phyloP scores from a whole-genome alignment of 371 early-diverging fungal species.

The Lichtheimia hyalospora region DNA sequence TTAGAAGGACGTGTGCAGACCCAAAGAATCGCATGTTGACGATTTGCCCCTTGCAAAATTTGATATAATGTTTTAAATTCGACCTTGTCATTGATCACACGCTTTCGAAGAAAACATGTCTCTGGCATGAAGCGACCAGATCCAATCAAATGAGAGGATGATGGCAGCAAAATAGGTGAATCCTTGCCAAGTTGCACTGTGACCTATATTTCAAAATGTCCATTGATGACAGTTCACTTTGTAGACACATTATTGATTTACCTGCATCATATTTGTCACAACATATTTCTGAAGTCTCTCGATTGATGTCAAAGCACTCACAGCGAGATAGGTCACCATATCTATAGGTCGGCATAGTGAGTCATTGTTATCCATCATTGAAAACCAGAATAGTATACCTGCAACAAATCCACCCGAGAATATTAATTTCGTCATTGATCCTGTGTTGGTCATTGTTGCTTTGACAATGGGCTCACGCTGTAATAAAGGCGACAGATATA shows the following conservation, averaged over 20 bases:
- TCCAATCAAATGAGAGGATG: neutral
- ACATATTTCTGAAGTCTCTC: neutral
- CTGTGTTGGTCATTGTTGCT: conserved; percentile 1
- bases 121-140: conserved; percentile 13
- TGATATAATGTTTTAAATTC: conserved; percentile 13
- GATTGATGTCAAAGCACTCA: neutral
- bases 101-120: conserved; percentile 2
- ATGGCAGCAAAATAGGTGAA: neutral
- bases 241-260: neutral
- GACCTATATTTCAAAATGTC: neutral
- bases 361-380: too few relatives aligned
- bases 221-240: neutral
- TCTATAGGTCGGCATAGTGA: neutral
- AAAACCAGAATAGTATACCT: neutral
- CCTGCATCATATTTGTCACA: conserved; percentile 7
- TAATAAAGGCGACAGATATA: neutral
- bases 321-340: neutral
- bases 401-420: neutral
- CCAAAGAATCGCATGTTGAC: conserved; percentile 4
- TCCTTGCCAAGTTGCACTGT: neutral
- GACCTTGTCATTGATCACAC: conserved; percentile 2
- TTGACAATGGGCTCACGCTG: conserved; percentile 8
- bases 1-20: conserved; percentile 4
- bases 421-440: neutral
- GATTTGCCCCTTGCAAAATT: conserved; percentile 1